A percentile compares a stretch with the other conserved stretches of the same genome.
Conservation (phyloP, 805 yeast genomes). For the Grigorovia transvaalensis region DNA sequence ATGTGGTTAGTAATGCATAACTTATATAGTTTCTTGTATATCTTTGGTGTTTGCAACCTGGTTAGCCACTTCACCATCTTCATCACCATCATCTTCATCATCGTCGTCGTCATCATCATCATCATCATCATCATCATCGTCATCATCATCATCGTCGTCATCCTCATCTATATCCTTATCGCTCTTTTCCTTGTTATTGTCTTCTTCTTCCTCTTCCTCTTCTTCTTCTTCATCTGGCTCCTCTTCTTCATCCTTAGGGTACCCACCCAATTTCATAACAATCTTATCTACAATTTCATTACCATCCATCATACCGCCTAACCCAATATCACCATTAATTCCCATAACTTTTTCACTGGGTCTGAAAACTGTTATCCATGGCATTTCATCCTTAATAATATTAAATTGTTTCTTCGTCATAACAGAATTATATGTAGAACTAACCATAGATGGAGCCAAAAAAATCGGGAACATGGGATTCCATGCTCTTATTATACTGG, state of each 20-base stretch:
- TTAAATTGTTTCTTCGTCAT: constrained; percentile 75
- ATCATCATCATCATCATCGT: constrained; percentile 5
- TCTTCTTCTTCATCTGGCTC: constrained; percentile 35
- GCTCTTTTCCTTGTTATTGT: constrained; percentile 18
- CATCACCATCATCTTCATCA: constrained; percentile 4
- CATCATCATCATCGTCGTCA: constrained; percentile 40
- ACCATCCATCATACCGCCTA: constrained; percentile 99
- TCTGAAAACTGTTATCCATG: constrained; percentile 80
- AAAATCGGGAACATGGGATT: constrained; percentile 81
- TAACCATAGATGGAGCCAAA: constrained; percentile 91
- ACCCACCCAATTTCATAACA: constrained; percentile 56
- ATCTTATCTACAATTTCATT: constrained; percentile 82
- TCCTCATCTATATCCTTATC: constrained; percentile 34
- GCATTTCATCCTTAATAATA: constrained; percentile 77
- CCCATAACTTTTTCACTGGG: constrained; percentile 92
- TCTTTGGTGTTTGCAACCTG: neutral
- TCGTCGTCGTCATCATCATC: constrained; percentile 6
- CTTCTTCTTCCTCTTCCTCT: constrained; percentile 30
- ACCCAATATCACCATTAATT: constrained; percentile 89
- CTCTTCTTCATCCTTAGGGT: constrained; percentile 44
- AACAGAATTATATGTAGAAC: constrained; percentile 79
- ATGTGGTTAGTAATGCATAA: neutral
- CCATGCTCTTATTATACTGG: constrained; percentile 93
- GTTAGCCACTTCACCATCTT: neutral
- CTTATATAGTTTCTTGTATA: neutral